phyloP scores from a whole-genome alignment of 805 yeast species.

The Candida xiaguanensis region DNA sequence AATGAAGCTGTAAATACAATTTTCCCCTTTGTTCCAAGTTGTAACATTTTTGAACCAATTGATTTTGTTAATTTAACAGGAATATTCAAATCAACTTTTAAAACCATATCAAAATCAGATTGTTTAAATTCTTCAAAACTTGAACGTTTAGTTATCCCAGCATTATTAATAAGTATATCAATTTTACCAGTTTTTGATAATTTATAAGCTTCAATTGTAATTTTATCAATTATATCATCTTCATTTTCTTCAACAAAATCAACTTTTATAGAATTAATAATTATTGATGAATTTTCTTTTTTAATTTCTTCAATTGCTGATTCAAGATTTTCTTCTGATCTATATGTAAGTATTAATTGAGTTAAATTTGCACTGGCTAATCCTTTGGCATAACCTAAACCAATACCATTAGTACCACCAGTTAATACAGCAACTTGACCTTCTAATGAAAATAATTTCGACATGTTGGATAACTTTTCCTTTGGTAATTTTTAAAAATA shows the following conservation, averaged over 20 bases:
- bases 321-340: slow-evolving; percentile 26
- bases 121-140: slow-evolving; percentile 36
- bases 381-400: slow-evolving; percentile 48
- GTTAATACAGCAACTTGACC: slow-evolving; percentile 45
- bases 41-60: slow-evolving; percentile 73
- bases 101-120: slow-evolving; percentile 34
- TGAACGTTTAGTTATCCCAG: slow-evolving; percentile 44
- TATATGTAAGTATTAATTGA: slow-evolving; percentile 31
- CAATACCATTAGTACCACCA: slow-evolving; percentile 60
- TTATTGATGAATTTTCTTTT: slow-evolving; percentile 17
- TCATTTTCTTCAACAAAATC: slow-evolving; percentile 21
- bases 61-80: slow-evolving; percentile 59
- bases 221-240: slow-evolving; percentile 21
- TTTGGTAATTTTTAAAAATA: too few relatives aligned
- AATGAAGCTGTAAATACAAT: slow-evolving; percentile 42
- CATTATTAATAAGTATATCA: slow-evolving; percentile 44
- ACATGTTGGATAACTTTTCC: neutral
- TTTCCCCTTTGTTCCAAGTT: slow-evolving; percentile 53
- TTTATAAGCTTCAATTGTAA: slow-evolving; percentile 27
- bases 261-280: slow-evolving; percentile 19
- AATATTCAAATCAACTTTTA: slow-evolving; percentile 38
- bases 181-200: slow-evolving; percentile 26
- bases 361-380: slow-evolving; percentile 49
- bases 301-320: slow-evolving; percentile 22
- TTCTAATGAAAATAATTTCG: slow-evolving; percentile 30